Base-by-base conservation (phyloP, 2,329 filamentous ascomycete genomes). In the Pestalotiopsis sp. region DNA sequence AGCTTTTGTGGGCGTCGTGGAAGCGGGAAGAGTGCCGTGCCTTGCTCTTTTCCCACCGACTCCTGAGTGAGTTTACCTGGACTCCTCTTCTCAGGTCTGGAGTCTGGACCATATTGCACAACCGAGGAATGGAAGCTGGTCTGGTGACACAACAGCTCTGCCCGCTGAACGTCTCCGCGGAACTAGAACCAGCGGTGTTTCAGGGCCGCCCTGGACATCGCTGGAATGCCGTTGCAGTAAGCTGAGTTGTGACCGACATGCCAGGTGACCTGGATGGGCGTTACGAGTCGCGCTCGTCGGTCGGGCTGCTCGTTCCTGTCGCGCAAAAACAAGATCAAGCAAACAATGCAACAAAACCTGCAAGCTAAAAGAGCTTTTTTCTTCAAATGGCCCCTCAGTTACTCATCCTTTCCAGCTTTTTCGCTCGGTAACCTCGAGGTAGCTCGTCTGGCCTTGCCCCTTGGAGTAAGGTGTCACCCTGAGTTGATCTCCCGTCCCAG, bases 121-220 rank as follows among this genome's bases (percentile, higher is more conserved):
- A 31, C 27, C 27, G 27, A 31, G 27, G 27, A 31, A 31, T 31
- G 27, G 27, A 31, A 31, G 27, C 27, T 36, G 59, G 59, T 39
- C 59, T 61, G 59, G 59, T 61, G 59, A 61, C 59, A 61, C 59
- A 36, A 61, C 59, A 61, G 27, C 27, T 36, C 27, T 36, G 59
- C 59, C 14, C 31, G n/a, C 7, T 36, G 12, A 38, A 36, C 59
- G 25, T 61, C 59, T 61, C 59, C 59, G 59, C 59, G 59, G 59
- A 61, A 36, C 13, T 36, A n/a, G n/a, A 36, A 13, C 59, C 31
- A 20, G 31, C 25, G 31, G 25, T 36, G 25, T 52, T 52, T 52
- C 45, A 52, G 45, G 45, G 6, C 27, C 27, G 27, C 27, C 27
- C 45, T 52, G 14, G 14, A 17, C 41, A 49, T 49, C 41, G 25